These are phyloP conservation scores for Fusarium sarcochroum DNA, from an alignment of 2,329 filamentous ascomycete species.

Conservation along the genomic window DNA sequence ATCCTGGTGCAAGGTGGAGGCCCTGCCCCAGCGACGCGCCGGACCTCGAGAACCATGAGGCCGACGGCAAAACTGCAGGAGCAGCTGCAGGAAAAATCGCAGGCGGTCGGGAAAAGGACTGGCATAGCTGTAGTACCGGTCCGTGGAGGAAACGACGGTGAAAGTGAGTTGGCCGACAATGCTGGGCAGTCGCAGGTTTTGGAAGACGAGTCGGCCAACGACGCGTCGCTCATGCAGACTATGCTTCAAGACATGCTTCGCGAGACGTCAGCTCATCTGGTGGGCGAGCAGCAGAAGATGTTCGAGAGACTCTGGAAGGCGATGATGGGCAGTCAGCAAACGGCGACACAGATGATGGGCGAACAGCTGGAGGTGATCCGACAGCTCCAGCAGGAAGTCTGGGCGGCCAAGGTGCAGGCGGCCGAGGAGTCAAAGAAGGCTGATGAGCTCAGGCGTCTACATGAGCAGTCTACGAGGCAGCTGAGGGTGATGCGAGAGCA, in stretches of 20 bases:
- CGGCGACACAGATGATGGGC: background rate
- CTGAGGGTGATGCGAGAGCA: constrained; percentile 17
- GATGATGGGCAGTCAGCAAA: constrained; percentile 5
- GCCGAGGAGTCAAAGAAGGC: constrained; percentile 2
- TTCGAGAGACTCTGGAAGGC: constrained; percentile 13
- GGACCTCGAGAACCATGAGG: constrained; percentile 1
- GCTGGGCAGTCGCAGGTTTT: background rate
- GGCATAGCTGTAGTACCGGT: background rate
- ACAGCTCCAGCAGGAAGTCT: constrained; percentile 22
- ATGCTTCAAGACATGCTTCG: constrained; percentile 4
- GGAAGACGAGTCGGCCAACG: constrained; percentile 2
- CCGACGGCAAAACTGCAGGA: constrained; percentile 1
- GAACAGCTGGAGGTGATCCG: constrained; percentile 11
- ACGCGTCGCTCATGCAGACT: constrained; percentile 11
- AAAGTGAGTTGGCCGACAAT: background rate
- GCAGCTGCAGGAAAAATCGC: background rate
- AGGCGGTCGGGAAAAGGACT: background rate
- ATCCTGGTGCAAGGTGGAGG: background rate
- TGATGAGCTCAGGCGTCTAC: constrained; percentile 9
- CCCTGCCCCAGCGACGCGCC: background rate
- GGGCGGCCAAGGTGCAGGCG: background rate
- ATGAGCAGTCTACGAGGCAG: constrained; percentile 4
- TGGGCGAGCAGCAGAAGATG: constrained; percentile 18
- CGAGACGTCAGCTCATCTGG: constrained; percentile 15
- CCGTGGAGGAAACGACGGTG: background rate